These are phyloP conservation scores for Diaporthe sp. DNA, from an alignment of 2,329 filamentous ascomycete genomes.

Conservation along the genomic window DNA sequence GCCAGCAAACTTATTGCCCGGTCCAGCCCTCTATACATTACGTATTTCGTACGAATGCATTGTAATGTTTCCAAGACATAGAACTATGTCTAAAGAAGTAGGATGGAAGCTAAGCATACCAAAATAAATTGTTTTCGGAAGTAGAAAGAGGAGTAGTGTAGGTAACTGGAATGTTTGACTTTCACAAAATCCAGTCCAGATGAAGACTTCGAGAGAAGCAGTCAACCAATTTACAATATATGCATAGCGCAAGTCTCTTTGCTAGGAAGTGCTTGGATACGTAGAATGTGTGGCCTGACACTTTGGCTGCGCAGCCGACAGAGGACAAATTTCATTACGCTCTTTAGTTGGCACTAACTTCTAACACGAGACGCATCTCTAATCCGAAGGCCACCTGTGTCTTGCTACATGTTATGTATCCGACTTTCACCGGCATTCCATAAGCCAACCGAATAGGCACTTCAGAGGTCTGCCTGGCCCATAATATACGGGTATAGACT, in stretches of 20 bases:
- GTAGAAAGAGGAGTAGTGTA: too few species aligned
- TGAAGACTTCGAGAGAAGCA: too few species aligned
- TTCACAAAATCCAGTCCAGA: too few species aligned
- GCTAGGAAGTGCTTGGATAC: too few species aligned
- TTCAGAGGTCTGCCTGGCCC: background rate
- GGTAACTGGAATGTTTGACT: too few species aligned
- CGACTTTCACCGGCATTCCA: background rate
- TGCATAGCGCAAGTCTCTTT: too few species aligned
- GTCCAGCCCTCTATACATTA: too few species aligned
- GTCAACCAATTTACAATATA: too few species aligned
- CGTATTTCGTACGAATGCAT: too few species aligned
- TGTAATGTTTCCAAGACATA: background rate
- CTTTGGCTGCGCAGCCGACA: background rate
- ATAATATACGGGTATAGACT: background rate
- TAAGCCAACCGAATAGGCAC: background rate
- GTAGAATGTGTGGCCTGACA: background rate
- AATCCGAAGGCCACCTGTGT: background rate
- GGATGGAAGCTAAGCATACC: background rate
- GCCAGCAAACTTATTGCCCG: background rate
- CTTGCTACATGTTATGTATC: background rate
- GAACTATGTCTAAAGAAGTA: background rate
- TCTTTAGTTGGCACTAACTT: background rate
- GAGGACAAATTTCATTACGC: background rate
- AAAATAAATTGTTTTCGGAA: too few species aligned
- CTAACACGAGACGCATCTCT: background rate